phyloP scores from a whole-genome alignment of 371 early-diverging fungal species.

The Lichtheimia hyalospora region DNA sequence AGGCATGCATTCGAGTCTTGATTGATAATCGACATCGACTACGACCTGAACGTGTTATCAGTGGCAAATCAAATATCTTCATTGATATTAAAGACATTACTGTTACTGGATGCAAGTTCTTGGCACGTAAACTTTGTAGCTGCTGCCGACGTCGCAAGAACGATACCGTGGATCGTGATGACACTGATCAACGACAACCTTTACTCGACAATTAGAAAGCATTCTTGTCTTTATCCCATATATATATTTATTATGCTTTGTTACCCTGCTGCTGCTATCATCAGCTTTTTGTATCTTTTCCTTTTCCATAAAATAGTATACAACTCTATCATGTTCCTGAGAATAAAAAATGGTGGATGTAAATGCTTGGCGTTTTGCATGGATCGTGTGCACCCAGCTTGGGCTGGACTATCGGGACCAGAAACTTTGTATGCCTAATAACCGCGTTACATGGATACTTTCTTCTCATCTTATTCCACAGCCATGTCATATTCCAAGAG shows the following conservation, averaged over 20 bases:
- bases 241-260: too few relatives aligned
- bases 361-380: too few relatives aligned
- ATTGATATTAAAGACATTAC: conserved; percentile 21
- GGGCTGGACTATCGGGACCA: too few relatives aligned
- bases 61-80: conserved; percentile 24
- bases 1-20: conserved; percentile 52
- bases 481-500: background rate
- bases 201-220: conserved; percentile 7
- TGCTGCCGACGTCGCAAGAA: background rate
- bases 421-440: too few relatives aligned
- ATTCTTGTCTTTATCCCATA: too few relatives aligned
- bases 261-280: too few relatives aligned
- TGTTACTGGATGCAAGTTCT: background rate
- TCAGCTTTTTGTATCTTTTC: too few relatives aligned
- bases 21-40: conserved; percentile 60
- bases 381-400: too few relatives aligned
- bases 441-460: too few relatives aligned
- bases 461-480: background rate
- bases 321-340: too few relatives aligned
- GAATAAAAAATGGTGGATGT: too few relatives aligned
- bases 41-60: conserved; percentile 59
- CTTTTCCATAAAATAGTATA: too few relatives aligned
- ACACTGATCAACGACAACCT: conserved; percentile 4
- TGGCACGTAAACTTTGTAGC: background rate
- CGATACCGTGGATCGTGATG: background rate